Evolutionary conservation across 176 grass and related monocot genomes (phyloP).

Genomic region (Aegilops longissima): DNA sequence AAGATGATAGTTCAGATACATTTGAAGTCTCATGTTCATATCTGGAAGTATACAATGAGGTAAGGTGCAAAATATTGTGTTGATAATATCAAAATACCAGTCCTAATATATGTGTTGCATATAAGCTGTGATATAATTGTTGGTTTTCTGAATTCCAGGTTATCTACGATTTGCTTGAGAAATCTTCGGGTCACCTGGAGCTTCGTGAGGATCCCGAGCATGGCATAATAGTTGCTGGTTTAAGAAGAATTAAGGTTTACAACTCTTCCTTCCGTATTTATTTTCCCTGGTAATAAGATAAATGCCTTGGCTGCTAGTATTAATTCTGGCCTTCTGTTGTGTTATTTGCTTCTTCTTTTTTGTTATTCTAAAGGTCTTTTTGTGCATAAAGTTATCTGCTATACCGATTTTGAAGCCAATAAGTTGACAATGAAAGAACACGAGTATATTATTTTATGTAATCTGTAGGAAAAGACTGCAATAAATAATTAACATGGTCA

Average conservation of each 20-base stretch:
- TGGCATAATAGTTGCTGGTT: conserved; percentile 96
- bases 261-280: conserved; percentile 18
- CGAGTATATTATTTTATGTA: background rate
- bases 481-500: background rate
- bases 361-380: background rate
- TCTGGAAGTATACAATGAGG: conserved; percentile 99
- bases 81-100: background rate
- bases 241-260: conserved; percentile 95
- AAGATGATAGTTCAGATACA: conserved; percentile 63
- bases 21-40: conserved; percentile 98
- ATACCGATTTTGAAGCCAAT: background rate
- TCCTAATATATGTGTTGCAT: conserved; percentile 10
- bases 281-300: background rate
- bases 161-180: conserved; percentile 99
- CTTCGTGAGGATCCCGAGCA: conserved; percentile 96
- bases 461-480: background rate
- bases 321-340: background rate
- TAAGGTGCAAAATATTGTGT: conserved; percentile 22
- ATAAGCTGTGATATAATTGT: conserved; percentile 14
- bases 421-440: background rate
- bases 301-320: background rate
- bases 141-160: conserved; percentile 64
- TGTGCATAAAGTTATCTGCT: background rate
- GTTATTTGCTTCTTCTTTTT: background rate
- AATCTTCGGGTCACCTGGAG: conserved; percentile 91